Evolutionary conservation across 805 yeast species (phyloP), one percentile per base, ranked within the genome.

Genomic region (Nakazawaea ambrosiae): DNA sequence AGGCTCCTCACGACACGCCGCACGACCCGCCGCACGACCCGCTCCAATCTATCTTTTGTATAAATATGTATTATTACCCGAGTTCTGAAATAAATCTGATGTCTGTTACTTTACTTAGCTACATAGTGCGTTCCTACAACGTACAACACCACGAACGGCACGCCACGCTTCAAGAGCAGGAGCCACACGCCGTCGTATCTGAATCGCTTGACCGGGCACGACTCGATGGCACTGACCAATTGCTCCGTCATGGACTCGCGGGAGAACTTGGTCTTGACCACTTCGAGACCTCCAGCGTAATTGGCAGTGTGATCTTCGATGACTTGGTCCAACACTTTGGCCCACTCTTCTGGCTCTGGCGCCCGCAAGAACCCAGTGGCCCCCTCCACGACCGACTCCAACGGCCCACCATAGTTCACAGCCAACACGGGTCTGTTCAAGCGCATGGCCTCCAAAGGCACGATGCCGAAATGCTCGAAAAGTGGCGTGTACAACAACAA

Each of bases 391-490:
- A 82, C 63, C 0, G 96, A 81, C 54, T 92, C 99, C 25, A 79
- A 59, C 0, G 98, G 98, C 0, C 99, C 99, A 20, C 98, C 99
- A 27, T 77, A 77, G 50, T 84, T 77, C 4, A 81, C 80, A 0
- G 96, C 96, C 36, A 92, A 61, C 0, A 89, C 96, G 0, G 95
- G 87, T 0, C 81, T 80, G 20, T 84, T 81, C 40, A 74, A 67
- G 33, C 81, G 69, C 97, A 92, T 89, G 10, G 96, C 89, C 55
- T 92, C 98, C 12, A 92, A 68, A 1, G 99, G 99, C 8, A 92
- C 99, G 45, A 92, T 92, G 11, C 99, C 99, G 54, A 92, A 92
- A 61, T 92, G 99, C 57, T 92, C 98, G 49, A 72, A 73, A 0
- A 83, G 68, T 3, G 99, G 98, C 0, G 99, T 92, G 54, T 92